These are phyloP conservation scores for Blastobotrys aristatus DNA, from an alignment of 1,139 yeast genomes.

Conservation along the genomic window DNA sequence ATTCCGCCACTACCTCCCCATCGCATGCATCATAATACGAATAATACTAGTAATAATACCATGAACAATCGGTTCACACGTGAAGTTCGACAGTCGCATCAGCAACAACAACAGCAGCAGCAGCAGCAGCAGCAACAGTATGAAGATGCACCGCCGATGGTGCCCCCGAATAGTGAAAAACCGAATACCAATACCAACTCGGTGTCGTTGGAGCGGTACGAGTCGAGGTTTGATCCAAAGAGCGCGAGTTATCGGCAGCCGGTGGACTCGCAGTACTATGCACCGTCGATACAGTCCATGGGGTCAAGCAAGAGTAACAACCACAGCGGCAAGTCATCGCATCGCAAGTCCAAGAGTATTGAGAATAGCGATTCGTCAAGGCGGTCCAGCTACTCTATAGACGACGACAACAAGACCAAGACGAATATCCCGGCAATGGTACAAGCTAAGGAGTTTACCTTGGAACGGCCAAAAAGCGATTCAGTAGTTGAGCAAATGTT, in stretches of 20 bases:
- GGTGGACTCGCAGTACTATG: neutral
- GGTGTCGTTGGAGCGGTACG: neutral
- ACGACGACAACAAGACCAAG: conserved; percentile 20
- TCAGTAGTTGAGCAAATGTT: conserved; percentile 35
- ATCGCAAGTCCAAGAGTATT: conserved; percentile 14
- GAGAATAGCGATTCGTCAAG: conserved; percentile 15
- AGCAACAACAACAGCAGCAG: conserved; percentile 10
- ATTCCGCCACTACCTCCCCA: conserved; percentile 29
- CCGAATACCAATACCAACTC: too few relatives aligned
- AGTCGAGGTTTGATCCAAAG: conserved; percentile 7
- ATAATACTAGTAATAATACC: neutral
- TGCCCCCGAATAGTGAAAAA: conserved; percentile 8
- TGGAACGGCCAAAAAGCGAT: conserved; percentile 33
- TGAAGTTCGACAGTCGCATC: neutral
- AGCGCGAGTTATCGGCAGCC: conserved; percentile 2
- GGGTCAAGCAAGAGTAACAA: conserved; percentile 8
- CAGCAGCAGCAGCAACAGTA: conserved; percentile 7
- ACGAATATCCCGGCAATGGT: conserved; percentile 18
- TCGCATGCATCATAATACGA: conserved; percentile 12
- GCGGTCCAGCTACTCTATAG: conserved; percentile 16
- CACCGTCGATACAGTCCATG: conserved; percentile 6
- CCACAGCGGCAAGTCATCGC: conserved; percentile 7
- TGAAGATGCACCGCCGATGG: conserved; percentile 10
- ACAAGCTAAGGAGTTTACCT: conserved; percentile 23
- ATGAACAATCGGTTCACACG: conserved; percentile 1